phyloP scores from a whole-genome alignment of 2,329 filamentous ascomycete genomes.

The Akanthomyces muscarius region DNA sequence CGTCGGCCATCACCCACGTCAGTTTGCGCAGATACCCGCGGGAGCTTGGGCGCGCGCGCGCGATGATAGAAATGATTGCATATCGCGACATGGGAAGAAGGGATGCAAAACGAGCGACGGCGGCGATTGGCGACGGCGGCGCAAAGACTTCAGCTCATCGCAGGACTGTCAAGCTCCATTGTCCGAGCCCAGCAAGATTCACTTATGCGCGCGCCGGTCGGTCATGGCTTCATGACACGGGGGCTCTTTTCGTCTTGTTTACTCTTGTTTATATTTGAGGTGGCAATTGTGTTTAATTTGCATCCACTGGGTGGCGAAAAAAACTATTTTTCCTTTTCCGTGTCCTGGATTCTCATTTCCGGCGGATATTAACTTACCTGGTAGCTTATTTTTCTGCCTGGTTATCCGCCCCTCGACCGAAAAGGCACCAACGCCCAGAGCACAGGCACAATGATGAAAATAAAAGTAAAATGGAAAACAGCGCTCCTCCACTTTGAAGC shows the following conservation, averaged over 20 bases:
- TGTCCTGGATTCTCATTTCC: constrained; percentile 9
- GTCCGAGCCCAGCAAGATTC: background rate
- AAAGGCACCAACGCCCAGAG: no score
- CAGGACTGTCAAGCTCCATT: background rate
- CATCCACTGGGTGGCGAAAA: background rate
- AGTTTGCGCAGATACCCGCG: no score
- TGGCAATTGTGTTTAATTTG: constrained; percentile 7
- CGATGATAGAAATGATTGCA: background rate
- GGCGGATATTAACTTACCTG: constrained; percentile 3
- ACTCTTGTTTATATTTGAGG: background rate
- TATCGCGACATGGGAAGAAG: no score
- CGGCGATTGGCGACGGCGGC: background rate
- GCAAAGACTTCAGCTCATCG: background rate
- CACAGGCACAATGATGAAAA: background rate
- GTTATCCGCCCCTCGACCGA: no score
- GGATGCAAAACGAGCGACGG: background rate
- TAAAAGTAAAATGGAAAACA: background rate
- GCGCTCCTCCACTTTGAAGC: background rate
- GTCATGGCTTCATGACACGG: background rate
- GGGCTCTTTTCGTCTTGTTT: background rate
- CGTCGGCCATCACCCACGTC: background rate
- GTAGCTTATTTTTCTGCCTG: background rate
- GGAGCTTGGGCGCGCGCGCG: background rate
- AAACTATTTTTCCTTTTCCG: background rate
- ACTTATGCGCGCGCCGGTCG: background rate